Evolutionary conservation across 345 rosid species (phyloP), one percentile per base, ranked within the genome.

Genomic region (Aquilaria malaccensis): DNA sequence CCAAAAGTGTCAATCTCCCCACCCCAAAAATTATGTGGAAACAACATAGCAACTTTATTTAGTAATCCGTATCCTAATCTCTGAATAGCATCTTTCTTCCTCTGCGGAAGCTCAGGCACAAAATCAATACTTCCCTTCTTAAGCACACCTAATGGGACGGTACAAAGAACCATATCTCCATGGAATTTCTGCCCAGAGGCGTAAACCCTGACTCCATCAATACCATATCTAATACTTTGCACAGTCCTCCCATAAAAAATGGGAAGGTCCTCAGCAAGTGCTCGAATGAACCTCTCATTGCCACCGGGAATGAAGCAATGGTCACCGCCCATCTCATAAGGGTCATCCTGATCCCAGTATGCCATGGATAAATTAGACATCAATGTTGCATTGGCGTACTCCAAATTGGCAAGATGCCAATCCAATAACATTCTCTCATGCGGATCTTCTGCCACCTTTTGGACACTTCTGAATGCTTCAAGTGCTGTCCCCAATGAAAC

Each of bases 301-400:
- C 97, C 99, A 29, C 97, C 97, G 0, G 97, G 97, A 50, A 88
- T 86, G 69, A 94, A 94, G 72, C 99, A 94, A 72, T 91, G 99
- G 77, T 88, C 99, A 57, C 96, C 96, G 0, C 96, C 97, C 97
- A 94, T 91, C 74, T 94, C 99, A 70, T 83, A 94, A 0, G 97
- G 97, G 69, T 94, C 99, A 80, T 94, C 99, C 68, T 91, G 97
- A 82, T 94, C 97, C 96, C 99, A 94, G 65, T 86, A 91, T 0
- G 93, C 91, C 99, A 94, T 85, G 3, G 97, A 94, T 69, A 94
- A 64, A 74, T 86, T 86, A 37, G 95, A 80, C 80, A 94, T 83
- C 67, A 91, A 65, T 0, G 97, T 81, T 67, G 97, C 99, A 77
- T 94, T 94, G 9, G 96, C 99, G 58, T 88, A 94, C 64, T 94